Evolutionary conservation across 2,329 filamentous ascomycete species (phyloP).

Genomic region (Xylariaceae sp.): DNA sequence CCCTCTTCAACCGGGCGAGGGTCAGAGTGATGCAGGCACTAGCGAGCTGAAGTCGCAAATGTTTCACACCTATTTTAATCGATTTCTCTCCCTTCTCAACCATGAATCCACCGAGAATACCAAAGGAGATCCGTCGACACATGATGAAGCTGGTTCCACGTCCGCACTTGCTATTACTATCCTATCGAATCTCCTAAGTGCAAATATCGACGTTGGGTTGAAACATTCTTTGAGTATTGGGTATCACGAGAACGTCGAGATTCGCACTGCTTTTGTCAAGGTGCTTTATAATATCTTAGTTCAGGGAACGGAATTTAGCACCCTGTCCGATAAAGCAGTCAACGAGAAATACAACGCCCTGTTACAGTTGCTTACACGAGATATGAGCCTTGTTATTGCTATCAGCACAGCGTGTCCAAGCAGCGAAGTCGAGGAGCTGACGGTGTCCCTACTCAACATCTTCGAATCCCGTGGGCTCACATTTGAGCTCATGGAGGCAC

Average conservation of each 20-base stretch:
- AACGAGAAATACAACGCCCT: conserved; percentile 73
- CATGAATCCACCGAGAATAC: conserved; percentile 56
- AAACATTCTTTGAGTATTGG: conserved; percentile 75
- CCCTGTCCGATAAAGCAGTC: conserved; percentile 70
- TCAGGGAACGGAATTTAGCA: conserved; percentile 75
- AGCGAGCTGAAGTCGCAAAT: conserved; percentile 74
- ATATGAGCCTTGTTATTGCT: conserved; percentile 67
- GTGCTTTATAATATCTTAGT: conserved; percentile 74
- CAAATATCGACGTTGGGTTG: conserved; percentile 74
- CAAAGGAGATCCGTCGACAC: conserved; percentile 52
- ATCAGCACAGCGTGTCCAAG: conserved; percentile 72
- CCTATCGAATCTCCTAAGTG: conserved; percentile 71
- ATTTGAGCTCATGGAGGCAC: conserved; percentile 68
- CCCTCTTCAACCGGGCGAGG: conserved; percentile 70
- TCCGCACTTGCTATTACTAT: conserved; percentile 72
- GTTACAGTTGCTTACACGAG: conserved; percentile 66
- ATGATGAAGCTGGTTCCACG: conserved; percentile 62
- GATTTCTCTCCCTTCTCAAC: conserved; percentile 70
- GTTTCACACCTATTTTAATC: conserved; percentile 75
- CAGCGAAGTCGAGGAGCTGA: conserved; percentile 72
- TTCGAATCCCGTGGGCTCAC: conserved; percentile 70
- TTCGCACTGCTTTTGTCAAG: conserved; percentile 72
- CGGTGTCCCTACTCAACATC: conserved; percentile 71
- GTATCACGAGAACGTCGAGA: conserved; percentile 73
- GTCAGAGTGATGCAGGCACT: conserved; percentile 69